phyloP scores from a whole-genome alignment of 768 basidiomycete species.

The Lactarius deliciosus region DNA sequence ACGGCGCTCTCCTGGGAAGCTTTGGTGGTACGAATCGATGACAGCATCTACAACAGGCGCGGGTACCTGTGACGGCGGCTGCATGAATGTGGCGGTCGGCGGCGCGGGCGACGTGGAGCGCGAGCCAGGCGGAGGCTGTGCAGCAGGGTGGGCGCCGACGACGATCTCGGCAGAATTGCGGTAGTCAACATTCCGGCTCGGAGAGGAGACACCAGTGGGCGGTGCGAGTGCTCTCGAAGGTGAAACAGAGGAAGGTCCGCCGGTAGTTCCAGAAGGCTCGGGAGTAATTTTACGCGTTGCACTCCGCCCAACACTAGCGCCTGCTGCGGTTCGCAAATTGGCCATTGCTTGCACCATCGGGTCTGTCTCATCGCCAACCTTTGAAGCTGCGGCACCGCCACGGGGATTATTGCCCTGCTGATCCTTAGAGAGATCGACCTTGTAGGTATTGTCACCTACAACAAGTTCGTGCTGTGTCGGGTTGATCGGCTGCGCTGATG shows the following conservation, averaged over 20 bases:
- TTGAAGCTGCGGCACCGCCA: constrained; percentile 4
- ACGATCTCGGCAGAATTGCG: constrained; percentile 72
- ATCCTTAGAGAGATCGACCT: constrained; percentile 62
- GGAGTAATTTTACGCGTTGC: constrained; percentile 31
- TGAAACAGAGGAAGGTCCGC: constrained; percentile 22
- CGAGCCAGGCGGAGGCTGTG: constrained; percentile 46
- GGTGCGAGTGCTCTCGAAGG: constrained; percentile 25
- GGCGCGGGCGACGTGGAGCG: constrained; percentile 73
- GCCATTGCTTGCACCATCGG: constrained; percentile 43
- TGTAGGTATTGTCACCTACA: constrained; percentile 66
- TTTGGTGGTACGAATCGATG: constrained; percentile 73
- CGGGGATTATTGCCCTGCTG: constrained; percentile 48
- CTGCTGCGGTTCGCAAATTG: constrained; percentile 34
- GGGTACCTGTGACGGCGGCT: constrained; percentile 47
- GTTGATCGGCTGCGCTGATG: constrained; percentile 17
- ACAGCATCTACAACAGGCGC: constrained; percentile 68
- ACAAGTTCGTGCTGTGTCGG: constrained; percentile 61
- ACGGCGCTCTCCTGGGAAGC: constrained; percentile 81
- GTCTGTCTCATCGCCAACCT: constrained; percentile 39
- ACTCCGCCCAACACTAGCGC: constrained; percentile 35
- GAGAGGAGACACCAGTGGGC: constrained; percentile 31
- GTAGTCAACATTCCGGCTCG: constrained; percentile 54
- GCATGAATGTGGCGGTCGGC: constrained; percentile 75
- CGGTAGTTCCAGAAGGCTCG: constrained; percentile 17
- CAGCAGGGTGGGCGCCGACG: constrained; percentile 68